These are phyloP conservation scores for Myxozyma monticola DNA, from an alignment of 805 yeast genomes.

Conservation along the genomic window DNA sequence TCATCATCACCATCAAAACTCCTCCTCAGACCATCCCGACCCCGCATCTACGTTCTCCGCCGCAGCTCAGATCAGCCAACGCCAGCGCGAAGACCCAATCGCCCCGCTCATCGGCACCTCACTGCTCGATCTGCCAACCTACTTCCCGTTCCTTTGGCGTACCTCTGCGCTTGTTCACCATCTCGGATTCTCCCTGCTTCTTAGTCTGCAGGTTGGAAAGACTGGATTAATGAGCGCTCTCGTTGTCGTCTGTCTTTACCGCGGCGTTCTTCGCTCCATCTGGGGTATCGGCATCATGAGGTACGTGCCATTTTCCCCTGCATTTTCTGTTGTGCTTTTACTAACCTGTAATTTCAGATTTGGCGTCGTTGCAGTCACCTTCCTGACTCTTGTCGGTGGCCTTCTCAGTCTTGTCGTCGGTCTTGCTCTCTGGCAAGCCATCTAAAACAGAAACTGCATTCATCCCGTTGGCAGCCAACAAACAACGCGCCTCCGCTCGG, in stretches of 20 bases:
- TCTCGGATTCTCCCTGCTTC: conserved; percentile 25
- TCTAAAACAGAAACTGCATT: too few species aligned
- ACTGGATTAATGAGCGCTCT: conserved; percentile 6
- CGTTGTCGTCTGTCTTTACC: conserved; percentile 18
- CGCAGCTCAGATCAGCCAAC: conserved; percentile 23
- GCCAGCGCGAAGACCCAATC: conserved; percentile 26
- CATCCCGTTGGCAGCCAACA: too few species aligned
- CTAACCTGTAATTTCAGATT: not conserved
- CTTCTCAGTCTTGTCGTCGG: conserved; percentile 24
- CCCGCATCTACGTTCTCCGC: conserved; percentile 23
- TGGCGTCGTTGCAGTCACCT: conserved; percentile 27
- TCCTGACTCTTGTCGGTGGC: conserved; percentile 27
- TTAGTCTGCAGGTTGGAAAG: conserved; percentile 13
- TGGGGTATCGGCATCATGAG: conserved; percentile 31
- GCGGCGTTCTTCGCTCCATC: conserved; percentile 22
- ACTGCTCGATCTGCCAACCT: conserved; percentile 24
- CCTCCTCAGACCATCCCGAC: conserved; percentile 11
- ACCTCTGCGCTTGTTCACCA: conserved; percentile 25
- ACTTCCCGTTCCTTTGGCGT: conserved; percentile 28
- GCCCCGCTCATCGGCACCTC: conserved; percentile 29
- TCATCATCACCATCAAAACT: conserved; percentile 12
- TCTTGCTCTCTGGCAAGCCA: conserved; percentile 24
- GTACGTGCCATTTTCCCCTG: not conserved
- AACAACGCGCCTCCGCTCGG: too few species aligned
- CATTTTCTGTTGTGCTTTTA: too few species aligned